Evolutionary conservation across 192 early-diverging fungal species (phyloP), one percentile per base, ranked within the genome.

Genomic region (Backusella westeae): DNA sequence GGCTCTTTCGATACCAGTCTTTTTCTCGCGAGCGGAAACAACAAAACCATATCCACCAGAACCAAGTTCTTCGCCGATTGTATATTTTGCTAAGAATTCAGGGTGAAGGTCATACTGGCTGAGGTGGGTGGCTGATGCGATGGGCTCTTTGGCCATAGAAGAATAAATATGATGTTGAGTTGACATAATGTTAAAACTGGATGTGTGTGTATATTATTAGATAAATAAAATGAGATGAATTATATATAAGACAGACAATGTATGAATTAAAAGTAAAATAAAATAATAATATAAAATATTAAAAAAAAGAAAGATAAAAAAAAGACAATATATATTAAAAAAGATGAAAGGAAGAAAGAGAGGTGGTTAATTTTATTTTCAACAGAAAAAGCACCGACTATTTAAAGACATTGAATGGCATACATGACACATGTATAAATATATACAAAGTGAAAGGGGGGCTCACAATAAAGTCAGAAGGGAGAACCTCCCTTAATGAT

Each of bases 31-130:
- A 14, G 88, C 90, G 26, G 87, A 86, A n/a, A 89, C 84, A 0
- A 95, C 93, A 80, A 94, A 93, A 4, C 93, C 93, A 77, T 92
- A 93, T 29, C 93, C 93, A 67, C 93, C 93, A 36, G 78, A 85
- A 7, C 93, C 93, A 35, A 95, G 89, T 73, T 93, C 90, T 68
- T 90, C 81, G 17, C 85, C 82, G 7, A 90, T 69, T 6, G 73
- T 68, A 72, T 89, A 90, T 44, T 85, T 73, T 35, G 78, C 67
- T 29, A 82, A 15, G 74, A 90, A 90, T 38, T 82, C 81, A 15
- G 87, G 78, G 34, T 84, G 80, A 23, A 89, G 77, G n/a, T 68
- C 12, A 53, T 88, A 82, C 32, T 84, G 71, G 5, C 75, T 65
- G n/a, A 89, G 74, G 7, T 84, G 78, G 8, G 71, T 78, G 15